Evolutionary conservation across 441 rosid genomes (phyloP), one percentile per base, ranked within the genome.

Genomic region (Macaranga tanarius): DNA sequence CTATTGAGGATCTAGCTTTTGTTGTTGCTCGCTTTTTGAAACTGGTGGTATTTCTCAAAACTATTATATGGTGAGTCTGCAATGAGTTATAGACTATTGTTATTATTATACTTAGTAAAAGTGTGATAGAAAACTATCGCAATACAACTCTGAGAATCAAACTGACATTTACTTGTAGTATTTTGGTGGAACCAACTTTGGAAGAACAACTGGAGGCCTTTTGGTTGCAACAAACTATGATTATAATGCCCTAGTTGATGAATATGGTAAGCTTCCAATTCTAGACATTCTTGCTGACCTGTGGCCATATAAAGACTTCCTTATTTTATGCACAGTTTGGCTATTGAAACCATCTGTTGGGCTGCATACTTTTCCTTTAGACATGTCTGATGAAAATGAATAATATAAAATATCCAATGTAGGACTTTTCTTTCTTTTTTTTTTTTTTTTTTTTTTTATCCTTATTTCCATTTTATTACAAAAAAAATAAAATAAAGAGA

Each of bases 171-270:
- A 17, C 22, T 71, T 79, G 79, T 82, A 89, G 91, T 89, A 87
- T 79, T 89, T 89, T 67, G 93, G 93, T 26, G 93, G 91, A 70
- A 87, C 90, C 80, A 89, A 87, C 86, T 87, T 89, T 52, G 91
- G 91, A 50, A 79, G 91, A 78, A 89, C 87, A 0, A 89, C 87
- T 4, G 93, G 93, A 54, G 93, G 93, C 42, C 91, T 89, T 75
- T 45, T 89, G 70, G 57, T 85, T 64, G 90, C 93, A 47, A 84
- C 93, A 25, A 89, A 90, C 80, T 89, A 89, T 55, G 93, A 87
- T 74, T 89, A 89, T 62, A 90, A 89, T 66, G 91, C 93, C 67
- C 93, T 91, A 16, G 62, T 87, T 50, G 91, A 89, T 74, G 93
- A 89, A 80, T 89, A 87, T 48, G 93, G 91, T 87, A 82, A 72